A percentile compares a stretch with the other conserved stretches of the same genome.
Conservation (phyloP, 805 yeast species). For the Candida nanaspora region DNA sequence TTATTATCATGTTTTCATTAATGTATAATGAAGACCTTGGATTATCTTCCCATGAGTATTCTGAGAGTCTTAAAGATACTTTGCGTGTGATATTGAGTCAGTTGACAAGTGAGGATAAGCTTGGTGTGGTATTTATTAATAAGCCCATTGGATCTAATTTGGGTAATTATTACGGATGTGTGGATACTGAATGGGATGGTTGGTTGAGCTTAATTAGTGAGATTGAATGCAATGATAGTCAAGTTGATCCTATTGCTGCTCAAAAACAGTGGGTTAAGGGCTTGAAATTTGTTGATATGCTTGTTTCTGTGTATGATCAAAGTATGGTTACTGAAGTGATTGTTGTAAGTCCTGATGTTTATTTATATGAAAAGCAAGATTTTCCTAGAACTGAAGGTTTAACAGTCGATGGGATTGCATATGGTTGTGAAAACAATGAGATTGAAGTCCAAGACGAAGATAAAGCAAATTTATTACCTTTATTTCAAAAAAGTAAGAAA, state of each 20-base stretch:
- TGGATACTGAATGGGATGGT: conserved; percentile 19
- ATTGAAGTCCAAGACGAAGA: too few relatives aligned
- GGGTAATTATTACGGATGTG: conserved; percentile 26
- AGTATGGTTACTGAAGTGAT: background rate
- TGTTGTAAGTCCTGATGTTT: background rate
- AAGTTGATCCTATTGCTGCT: background rate
- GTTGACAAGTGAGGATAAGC: conserved; percentile 15
- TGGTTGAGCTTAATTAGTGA: conserved; percentile 18
- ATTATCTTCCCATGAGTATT: conserved; percentile 13
- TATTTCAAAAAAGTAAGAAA: too few relatives aligned
- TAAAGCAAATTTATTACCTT: background rate
- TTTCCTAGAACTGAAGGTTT: too few relatives aligned
- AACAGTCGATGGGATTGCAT: too few relatives aligned
- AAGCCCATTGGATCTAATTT: conserved; percentile 8
- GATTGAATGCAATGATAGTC: conserved; percentile 11
- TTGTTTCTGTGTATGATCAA: background rate
- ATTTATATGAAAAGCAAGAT: background rate
- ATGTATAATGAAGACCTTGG: conserved; percentile 13
- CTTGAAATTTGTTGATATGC: conserved; percentile 11
- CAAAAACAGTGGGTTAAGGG: conserved; percentile 16
- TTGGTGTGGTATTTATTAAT: conserved; percentile 24
- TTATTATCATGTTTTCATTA: conserved; percentile 20
- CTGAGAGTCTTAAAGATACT: conserved; percentile 8
- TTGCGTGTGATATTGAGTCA: conserved; percentile 6
- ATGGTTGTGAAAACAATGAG: too few relatives aligned